Conservation (phyloP, 352 stramenopile genomes). For the Phytophthora pisi region DNA sequence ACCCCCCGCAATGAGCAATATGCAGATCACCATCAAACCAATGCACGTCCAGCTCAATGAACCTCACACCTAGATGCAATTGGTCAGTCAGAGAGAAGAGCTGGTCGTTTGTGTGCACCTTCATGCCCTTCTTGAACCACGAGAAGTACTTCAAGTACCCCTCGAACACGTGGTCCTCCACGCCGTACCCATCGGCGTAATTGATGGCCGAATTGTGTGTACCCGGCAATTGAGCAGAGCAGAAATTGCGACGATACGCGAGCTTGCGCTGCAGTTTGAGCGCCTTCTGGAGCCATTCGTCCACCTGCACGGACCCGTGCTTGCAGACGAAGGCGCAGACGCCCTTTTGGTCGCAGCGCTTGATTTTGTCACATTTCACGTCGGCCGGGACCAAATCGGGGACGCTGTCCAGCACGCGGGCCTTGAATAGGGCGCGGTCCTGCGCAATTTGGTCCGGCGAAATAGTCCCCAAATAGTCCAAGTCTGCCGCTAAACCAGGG, state of each 20-base stretch:
- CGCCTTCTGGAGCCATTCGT: constrained; percentile 60
- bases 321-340: constrained; percentile 74
- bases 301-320: constrained; percentile 57
- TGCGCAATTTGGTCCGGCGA: constrained; percentile 27
- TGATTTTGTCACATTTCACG: constrained; percentile 56
- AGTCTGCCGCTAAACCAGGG: not conserved
- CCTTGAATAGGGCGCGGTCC: constrained; percentile 40
- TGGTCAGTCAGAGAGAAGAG: constrained; percentile 81
- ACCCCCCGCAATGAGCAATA: constrained; percentile 75
- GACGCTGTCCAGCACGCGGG: constrained; percentile 41
- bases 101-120: constrained; percentile 78
- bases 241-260: constrained; percentile 75
- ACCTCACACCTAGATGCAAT: constrained; percentile 73
- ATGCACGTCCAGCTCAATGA: constrained; percentile 85
- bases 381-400: constrained; percentile 72
- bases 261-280: constrained; percentile 73
- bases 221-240: constrained; percentile 63
- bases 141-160: constrained; percentile 64
- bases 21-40: constrained; percentile 71
- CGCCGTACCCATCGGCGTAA: constrained; percentile 68
- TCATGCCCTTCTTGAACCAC: constrained; percentile 55
- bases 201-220: constrained; percentile 85
- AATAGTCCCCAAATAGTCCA: constrained; percentile 29
- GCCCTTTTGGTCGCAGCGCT: constrained; percentile 63
- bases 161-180: constrained; percentile 80